These are phyloP conservation scores for Blastobotrys arbuscula DNA, from an alignment of 1,139 yeast species.

Conservation along the genomic window DNA sequence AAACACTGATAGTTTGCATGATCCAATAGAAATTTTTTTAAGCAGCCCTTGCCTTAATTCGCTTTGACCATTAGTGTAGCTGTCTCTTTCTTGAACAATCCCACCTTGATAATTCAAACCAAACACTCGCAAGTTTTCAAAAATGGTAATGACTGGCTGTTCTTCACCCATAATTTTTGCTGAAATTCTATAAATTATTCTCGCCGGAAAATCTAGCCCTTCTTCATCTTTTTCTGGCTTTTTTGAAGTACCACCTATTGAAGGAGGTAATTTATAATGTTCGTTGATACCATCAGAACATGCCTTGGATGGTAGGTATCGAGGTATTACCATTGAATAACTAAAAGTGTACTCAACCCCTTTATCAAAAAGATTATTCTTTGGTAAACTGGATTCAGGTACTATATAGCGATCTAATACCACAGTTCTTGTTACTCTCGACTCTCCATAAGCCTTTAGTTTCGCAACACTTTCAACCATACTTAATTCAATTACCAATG, in stretches of 20 bases:
- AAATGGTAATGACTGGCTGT: conserved; percentile 1
- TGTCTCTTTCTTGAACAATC: not conserved
- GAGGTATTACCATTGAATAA: conserved; percentile 5
- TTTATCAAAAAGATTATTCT: not conserved
- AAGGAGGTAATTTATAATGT: conserved; percentile 9
- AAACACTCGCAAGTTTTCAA: not conserved
- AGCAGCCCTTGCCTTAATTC: conserved; percentile 9
- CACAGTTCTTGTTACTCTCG: conserved; percentile 2
- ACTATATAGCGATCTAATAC: not conserved
- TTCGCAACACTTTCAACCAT: conserved; percentile 8
- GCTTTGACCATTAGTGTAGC: not conserved
- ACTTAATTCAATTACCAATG: conserved; percentile 3
- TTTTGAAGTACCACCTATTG: conserved; percentile 7
- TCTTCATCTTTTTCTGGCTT: conserved; percentile 2
- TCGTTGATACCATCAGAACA: conserved; percentile 3
- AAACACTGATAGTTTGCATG: conserved; percentile 5
- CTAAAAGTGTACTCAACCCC: not conserved
- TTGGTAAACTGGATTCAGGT: not conserved
- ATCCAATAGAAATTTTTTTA: conserved; percentile 6
- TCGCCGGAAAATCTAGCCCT: conserved; percentile 4
- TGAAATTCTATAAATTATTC: conserved; percentile 3
- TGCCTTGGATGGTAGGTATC: not conserved
- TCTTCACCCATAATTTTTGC: conserved; percentile 10
- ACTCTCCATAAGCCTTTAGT: conserved; percentile 9
- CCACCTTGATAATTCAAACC: not conserved